Percentiles rank a stretch among this genome's conserved stretches.
phyloP scores from a whole-genome alignment of 2,329 filamentous ascomycete genomes.

The Pyricularia sp. region DNA sequence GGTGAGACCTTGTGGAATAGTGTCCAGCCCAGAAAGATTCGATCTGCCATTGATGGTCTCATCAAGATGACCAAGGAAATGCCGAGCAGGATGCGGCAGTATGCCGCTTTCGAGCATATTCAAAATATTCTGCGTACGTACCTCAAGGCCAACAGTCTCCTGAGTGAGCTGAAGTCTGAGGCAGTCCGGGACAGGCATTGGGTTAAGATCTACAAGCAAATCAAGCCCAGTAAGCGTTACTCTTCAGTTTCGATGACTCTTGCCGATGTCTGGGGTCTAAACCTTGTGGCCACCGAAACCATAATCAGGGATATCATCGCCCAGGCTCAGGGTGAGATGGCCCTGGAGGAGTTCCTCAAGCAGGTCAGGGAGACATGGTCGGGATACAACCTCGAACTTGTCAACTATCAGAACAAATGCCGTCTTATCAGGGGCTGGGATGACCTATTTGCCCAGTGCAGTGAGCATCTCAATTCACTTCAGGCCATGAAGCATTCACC shows the following conservation, averaged over 20 bases:
- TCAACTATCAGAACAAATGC: conserved; percentile 97
- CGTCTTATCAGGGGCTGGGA: conserved; percentile 97
- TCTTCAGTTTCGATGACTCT: conserved; percentile 90
- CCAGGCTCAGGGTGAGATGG: conserved; percentile 97
- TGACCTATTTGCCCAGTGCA: conserved; percentile 95
- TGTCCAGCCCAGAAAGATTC: conserved; percentile 87
- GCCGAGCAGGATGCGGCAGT: conserved; percentile 98
- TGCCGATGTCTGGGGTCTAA: conserved; percentile 98
- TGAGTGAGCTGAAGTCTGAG: conserved; percentile 90
- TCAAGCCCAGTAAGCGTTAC: conserved; percentile 88
- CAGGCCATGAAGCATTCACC: conserved; percentile 99
- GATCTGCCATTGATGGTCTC: conserved; percentile 78
- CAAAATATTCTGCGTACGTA: conserved; percentile 82
- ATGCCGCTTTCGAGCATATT: conserved; percentile 98
- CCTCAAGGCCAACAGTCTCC: conserved; percentile 80
- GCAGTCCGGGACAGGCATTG: conserved; percentile 94
- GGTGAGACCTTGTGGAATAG: conserved; percentile 90
- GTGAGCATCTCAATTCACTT: conserved; percentile 92
- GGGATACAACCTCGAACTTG: conserved; percentile 85
- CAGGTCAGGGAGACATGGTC: conserved; percentile 96
- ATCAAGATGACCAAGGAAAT: conserved; percentile 99
- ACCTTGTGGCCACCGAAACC: conserved; percentile 76
- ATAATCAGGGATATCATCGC: conserved; percentile 89
- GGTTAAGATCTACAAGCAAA: conserved; percentile 93
- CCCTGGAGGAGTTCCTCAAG: conserved; percentile 92